Evolutionary conservation across 2,329 filamentous ascomycete species (phyloP).

Genomic region (Fusarium brachygibbosum): DNA sequence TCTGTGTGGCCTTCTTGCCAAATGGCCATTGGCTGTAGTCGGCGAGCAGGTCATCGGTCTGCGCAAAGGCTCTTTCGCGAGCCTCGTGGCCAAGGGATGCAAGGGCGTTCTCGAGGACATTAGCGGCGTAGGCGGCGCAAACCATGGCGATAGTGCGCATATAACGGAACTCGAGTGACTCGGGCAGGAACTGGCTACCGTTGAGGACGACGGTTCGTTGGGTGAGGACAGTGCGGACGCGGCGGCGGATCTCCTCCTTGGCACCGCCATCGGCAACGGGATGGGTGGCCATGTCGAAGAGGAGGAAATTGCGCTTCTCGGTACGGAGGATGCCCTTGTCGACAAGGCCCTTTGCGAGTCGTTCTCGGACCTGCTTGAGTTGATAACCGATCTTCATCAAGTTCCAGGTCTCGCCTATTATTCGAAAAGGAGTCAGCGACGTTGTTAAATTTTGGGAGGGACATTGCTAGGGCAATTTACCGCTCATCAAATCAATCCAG

Average conservation of each 20-base stretch:
- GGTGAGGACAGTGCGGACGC: conserved; percentile 92
- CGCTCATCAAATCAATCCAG: conserved; percentile 99
- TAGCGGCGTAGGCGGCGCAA: conserved; percentile 96
- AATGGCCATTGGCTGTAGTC: conserved; percentile 99
- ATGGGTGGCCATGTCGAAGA: conserved; percentile 99
- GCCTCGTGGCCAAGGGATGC: conserved; percentile 94
- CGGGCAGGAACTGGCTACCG: conserved; percentile 88
- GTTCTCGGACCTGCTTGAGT: conserved; percentile 98
- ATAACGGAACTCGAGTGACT: conserved; percentile 94
- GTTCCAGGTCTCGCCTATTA: conserved; percentile 96
- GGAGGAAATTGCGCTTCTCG: conserved; percentile 98
- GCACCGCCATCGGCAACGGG: conserved; percentile 95
- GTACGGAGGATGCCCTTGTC: conserved; percentile 99
- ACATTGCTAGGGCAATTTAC: conserved; percentile 63
- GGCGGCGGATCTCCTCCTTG: conserved; percentile 95
- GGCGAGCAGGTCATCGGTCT: conserved; percentile 94
- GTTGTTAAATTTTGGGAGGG: conserved; percentile 7
- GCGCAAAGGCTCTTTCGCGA: conserved; percentile 92
- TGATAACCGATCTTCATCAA: conserved; percentile 99
- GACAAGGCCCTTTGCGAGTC: conserved; percentile 95
- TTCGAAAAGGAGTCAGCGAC: conserved; percentile 43
- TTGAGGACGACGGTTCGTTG: conserved; percentile 94
- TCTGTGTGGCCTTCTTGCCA: conserved; percentile 81
- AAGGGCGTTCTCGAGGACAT: conserved; percentile 97
- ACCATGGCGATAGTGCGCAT: conserved; percentile 95